Conservation (phyloP, 306 rosid genomes). For the Carpinus viminea region DNA sequence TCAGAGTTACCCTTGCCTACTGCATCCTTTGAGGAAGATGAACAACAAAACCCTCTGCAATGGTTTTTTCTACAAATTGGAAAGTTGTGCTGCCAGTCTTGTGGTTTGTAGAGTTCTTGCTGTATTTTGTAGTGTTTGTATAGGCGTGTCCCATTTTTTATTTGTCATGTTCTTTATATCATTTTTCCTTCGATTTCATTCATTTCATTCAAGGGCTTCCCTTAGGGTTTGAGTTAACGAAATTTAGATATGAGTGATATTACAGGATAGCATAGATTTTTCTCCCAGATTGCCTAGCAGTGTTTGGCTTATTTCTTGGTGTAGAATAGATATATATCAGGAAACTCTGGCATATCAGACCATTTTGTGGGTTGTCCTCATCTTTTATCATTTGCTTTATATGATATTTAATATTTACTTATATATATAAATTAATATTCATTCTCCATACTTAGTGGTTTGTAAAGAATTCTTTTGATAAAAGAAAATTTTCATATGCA, state of each 20-base stretch:
- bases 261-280: slow-evolving; percentile 19
- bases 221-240: slow-evolving; percentile 4
- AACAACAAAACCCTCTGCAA: slow-evolving; percentile 45
- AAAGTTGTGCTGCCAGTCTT: slow-evolving; percentile 62
- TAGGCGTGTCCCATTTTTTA: background rate
- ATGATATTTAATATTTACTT: background rate
- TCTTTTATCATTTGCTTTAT: background rate
- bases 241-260: background rate
- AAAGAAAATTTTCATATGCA: no score
- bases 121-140: slow-evolving; percentile 22
- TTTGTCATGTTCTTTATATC: slow-evolving; percentile 15
- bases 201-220: slow-evolving; percentile 39
- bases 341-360: background rate
- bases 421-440: no score
- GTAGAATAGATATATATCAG: slow-evolving; percentile 5
- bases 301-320: slow-evolving; percentile 16
- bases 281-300: slow-evolving; percentile 11
- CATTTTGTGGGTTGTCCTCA: background rate
- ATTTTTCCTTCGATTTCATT: slow-evolving; percentile 49
- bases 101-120: slow-evolving; percentile 51
- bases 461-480: no score
- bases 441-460: no score
- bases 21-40: slow-evolving; percentile 51
- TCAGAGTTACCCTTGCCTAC: slow-evolving; percentile 67
- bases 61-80: slow-evolving; percentile 64